These are phyloP conservation scores for Penicillium cosmopolitanum DNA, from an alignment of 495 filamentous ascomycete genomes.

Conservation along the genomic window DNA sequence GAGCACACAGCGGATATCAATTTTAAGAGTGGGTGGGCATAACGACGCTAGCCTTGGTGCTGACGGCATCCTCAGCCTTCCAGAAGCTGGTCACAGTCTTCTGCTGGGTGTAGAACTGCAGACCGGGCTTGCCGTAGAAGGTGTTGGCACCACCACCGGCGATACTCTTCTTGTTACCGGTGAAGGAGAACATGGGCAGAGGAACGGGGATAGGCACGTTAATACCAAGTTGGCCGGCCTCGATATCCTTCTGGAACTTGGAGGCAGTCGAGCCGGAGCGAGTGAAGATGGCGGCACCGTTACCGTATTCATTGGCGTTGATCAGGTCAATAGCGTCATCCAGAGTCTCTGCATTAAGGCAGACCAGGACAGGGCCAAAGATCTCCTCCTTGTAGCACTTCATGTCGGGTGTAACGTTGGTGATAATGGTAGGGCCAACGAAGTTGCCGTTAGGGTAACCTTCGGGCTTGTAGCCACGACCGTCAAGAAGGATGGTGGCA, in stretches of 20 bases:
- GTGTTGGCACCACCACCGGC: slow-evolving; percentile 92
- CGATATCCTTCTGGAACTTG: slow-evolving; percentile 66
- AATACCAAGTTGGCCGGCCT: slow-evolving; percentile 61
- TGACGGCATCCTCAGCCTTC: slow-evolving; percentile 80
- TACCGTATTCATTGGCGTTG: slow-evolving; percentile 73
- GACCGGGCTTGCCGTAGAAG: slow-evolving; percentile 90
- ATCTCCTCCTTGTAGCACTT: slow-evolving; percentile 95
- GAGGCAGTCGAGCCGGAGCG: slow-evolving; percentile 63
- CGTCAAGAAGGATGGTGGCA: slow-evolving; percentile 93
- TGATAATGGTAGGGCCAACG: slow-evolving; percentile 91
- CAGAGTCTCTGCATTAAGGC: slow-evolving; percentile 72
- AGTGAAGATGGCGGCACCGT: slow-evolving; percentile 72
- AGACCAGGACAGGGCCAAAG: slow-evolving; percentile 80
- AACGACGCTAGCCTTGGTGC: slow-evolving; percentile 77
- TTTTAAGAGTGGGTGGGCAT: slow-evolving; percentile 83
- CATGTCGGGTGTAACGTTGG: slow-evolving; percentile 90
- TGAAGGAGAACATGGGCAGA: slow-evolving; percentile 95
- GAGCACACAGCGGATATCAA: not conserved
- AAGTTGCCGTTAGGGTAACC: slow-evolving; percentile 99
- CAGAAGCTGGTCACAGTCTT: slow-evolving; percentile 97
- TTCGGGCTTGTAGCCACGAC: slow-evolving; percentile 80
- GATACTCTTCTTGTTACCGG: slow-evolving; percentile 95
- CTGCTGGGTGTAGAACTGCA: slow-evolving; percentile 94
- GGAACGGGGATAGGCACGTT: slow-evolving; percentile 83
- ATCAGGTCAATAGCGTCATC: slow-evolving; percentile 73